phyloP scores from a whole-genome alignment of 768 basidiomycete genomes.

The Boletus subparvulus region DNA sequence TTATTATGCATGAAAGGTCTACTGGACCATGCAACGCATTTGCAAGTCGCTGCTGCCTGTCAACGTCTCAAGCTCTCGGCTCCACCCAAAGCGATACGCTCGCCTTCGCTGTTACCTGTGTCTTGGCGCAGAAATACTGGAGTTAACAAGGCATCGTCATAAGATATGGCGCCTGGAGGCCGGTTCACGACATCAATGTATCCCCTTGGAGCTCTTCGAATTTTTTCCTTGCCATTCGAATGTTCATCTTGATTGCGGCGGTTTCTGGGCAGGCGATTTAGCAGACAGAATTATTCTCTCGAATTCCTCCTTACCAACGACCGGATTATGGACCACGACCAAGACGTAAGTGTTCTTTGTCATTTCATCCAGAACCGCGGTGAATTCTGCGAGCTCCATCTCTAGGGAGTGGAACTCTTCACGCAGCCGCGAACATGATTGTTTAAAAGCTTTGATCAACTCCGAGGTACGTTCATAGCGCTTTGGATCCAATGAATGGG shows the following conservation, averaged over 20 bases:
- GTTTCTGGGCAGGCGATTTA: slow-evolving; percentile 57
- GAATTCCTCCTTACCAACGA: slow-evolving; percentile 59
- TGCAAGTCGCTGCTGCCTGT: background rate
- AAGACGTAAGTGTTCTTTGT: slow-evolving; percentile 93
- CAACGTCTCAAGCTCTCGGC: background rate
- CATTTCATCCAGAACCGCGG: slow-evolving; percentile 88
- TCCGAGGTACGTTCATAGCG: slow-evolving; percentile 88
- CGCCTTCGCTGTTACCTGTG: background rate
- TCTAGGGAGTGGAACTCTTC: slow-evolving; percentile 86
- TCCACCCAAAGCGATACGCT: background rate
- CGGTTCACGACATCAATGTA: slow-evolving; percentile 40
- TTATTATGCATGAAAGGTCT: background rate
- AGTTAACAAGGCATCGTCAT: background rate
- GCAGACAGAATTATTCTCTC: background rate
- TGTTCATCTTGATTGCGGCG: slow-evolving; percentile 84
- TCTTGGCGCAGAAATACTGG: background rate
- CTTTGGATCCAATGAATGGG: slow-evolving; percentile 58
- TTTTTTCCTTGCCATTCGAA: slow-evolving; percentile 80
- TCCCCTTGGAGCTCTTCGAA: slow-evolving; percentile 88
- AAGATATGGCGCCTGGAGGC: background rate
- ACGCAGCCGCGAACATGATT: slow-evolving; percentile 80
- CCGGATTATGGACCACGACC: slow-evolving; percentile 84
- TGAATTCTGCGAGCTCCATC: slow-evolving; percentile 83
- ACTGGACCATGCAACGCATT: background rate
- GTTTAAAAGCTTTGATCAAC: slow-evolving; percentile 93